A percentile compares a stretch with the other conserved stretches of the same genome.
Evolutionary conservation across 768 basidiomycete genomes (phyloP).

Genomic region (Exidia glandulosa): DNA sequence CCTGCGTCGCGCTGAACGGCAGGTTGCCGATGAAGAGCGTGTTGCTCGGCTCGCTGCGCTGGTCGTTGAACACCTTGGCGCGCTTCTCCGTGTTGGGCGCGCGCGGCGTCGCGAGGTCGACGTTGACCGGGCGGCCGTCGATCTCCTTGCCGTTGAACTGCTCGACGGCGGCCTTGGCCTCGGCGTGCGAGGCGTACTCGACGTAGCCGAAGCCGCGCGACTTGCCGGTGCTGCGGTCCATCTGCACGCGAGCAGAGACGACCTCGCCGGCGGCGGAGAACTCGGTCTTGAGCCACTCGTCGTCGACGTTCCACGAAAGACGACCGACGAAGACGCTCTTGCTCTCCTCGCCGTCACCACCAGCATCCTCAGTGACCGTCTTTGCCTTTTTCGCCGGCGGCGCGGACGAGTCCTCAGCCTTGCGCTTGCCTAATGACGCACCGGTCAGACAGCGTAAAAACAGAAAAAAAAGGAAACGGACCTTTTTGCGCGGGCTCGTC

Average conservation of each 20-base stretch:
- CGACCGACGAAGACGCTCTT: slow-evolving; percentile 84
- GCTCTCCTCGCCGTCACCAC: slow-evolving; percentile 29
- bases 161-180: slow-evolving; percentile 68
- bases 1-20: slow-evolving; percentile 69
- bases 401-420: slow-evolving; percentile 53
- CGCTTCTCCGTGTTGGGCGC: slow-evolving; percentile 54
- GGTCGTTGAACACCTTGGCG: slow-evolving; percentile 68
- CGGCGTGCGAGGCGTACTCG: slow-evolving; percentile 55
- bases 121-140: slow-evolving; percentile 79
- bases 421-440: slow-evolving; percentile 53
- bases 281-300: slow-evolving; percentile 86
- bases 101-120: slow-evolving; percentile 65
- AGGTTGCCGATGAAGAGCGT: slow-evolving; percentile 90
- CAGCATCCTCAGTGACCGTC: slow-evolving; percentile 29
- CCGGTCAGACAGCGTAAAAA: background rate
- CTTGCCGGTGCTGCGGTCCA: slow-evolving; percentile 69
- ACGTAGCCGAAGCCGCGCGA: slow-evolving; percentile 84
- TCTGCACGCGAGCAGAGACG: slow-evolving; percentile 77
- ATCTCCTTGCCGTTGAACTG: slow-evolving; percentile 77
- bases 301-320: slow-evolving; percentile 94
- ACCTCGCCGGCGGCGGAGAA: slow-evolving; percentile 86
- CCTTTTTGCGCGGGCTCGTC: slow-evolving; percentile 5
- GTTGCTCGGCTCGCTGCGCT: slow-evolving; percentile 48
- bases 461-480: background rate
- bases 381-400: slow-evolving; percentile 75